Evolutionary conservation across 352 stramenopile genomes (phyloP), one percentile per base, ranked within the genome.

Genomic region (Thalassiosira ordinaria): DNA sequence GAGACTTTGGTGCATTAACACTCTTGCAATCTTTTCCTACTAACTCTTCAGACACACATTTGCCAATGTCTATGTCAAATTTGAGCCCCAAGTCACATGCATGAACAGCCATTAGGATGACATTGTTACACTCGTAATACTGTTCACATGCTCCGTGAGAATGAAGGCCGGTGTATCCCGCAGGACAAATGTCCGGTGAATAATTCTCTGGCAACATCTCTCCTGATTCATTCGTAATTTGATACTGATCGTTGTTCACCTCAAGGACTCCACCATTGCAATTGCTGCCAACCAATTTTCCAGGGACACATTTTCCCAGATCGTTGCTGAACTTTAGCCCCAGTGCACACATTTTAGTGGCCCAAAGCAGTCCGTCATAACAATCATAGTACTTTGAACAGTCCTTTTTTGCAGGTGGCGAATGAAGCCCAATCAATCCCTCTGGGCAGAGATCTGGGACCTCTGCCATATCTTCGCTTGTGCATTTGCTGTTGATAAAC

Each of bases 11-110:
- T 7, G 18, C 39, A 47, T n/a, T n/a, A n/a, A n/a, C n/a, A n/a
- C n/a, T n/a, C n/a, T 67, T 35, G 39, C 57, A 67, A 39, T 67
- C 47, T 39, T 47, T 27, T 39, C 55, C 26, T n/a, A 67, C 24
- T 20, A 20, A 11, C 8, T 35, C 26, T 27, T 41, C 35, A 55
- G 47, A 9, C 0, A 24, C 14, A 46, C 57, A 67, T n/a, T 67
- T 22, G n/a, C 57, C 57, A 37, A 35, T 20, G 35, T 41, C 39
- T 7, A 55, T 67, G 35, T 67, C 57, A 55, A 67, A 67, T 24
- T 67, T 67, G 7, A 67, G 39, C 18, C 37, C 57, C 20, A 0
- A 8, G 9, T 20, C 18, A 39, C 57, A 67, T 20, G 8, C 8
- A 27, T 29, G 35, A 41, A 35, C 8, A 22, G 4, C 2, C 14